These are phyloP conservation scores for Aspergillus aculeatus DNA, from an alignment of 2,329 filamentous ascomycete species.

Conservation along the genomic window DNA sequence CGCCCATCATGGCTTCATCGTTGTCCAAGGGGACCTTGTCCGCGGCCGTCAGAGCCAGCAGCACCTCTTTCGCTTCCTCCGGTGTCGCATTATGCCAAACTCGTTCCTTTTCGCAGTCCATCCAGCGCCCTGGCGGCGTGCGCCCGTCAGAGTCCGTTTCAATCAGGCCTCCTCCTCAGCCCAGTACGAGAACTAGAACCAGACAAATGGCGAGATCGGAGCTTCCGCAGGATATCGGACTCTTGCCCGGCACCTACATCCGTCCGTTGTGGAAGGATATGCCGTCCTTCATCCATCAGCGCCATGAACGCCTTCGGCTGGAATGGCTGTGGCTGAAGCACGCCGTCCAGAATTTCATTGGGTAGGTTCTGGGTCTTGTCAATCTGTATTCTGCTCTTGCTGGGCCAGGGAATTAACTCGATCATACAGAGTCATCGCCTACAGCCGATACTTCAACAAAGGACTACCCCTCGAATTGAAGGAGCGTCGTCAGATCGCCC, in stretches of 20 bases:
- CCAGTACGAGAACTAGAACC: slow-evolving; percentile 39
- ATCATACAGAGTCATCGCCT: slow-evolving; percentile 28
- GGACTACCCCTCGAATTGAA: slow-evolving; percentile 35
- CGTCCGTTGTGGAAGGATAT: slow-evolving; percentile 40
- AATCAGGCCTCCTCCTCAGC: slow-evolving; percentile 34
- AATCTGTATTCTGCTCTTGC: not conserved
- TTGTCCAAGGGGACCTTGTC: slow-evolving; percentile 25
- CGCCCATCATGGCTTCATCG: slow-evolving; percentile 34
- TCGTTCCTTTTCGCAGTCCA: slow-evolving; percentile 37
- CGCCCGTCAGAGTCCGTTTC: slow-evolving; percentile 23
- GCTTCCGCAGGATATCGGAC: slow-evolving; percentile 46
- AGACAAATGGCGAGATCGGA: slow-evolving; percentile 32
- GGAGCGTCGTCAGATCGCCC: slow-evolving; percentile 38
- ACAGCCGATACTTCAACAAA: slow-evolving; percentile 34
- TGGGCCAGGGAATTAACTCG: slow-evolving; percentile 11
- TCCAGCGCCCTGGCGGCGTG: slow-evolving; percentile 18
- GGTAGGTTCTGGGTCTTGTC: slow-evolving; percentile 26
- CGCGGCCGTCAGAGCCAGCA: slow-evolving; percentile 18
- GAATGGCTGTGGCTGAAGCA: slow-evolving; percentile 43
- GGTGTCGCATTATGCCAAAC: slow-evolving; percentile 25
- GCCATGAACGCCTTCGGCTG: slow-evolving; percentile 35
- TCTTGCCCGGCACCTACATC: slow-evolving; percentile 46
- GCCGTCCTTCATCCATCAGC: slow-evolving; percentile 41
- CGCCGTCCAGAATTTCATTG: slow-evolving; percentile 33
- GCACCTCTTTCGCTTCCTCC: slow-evolving; percentile 13